Base-by-base conservation (phyloP, 225 moss, liverwort and hornwort genomes). In the Physcomitrellopsis africana region DNA sequence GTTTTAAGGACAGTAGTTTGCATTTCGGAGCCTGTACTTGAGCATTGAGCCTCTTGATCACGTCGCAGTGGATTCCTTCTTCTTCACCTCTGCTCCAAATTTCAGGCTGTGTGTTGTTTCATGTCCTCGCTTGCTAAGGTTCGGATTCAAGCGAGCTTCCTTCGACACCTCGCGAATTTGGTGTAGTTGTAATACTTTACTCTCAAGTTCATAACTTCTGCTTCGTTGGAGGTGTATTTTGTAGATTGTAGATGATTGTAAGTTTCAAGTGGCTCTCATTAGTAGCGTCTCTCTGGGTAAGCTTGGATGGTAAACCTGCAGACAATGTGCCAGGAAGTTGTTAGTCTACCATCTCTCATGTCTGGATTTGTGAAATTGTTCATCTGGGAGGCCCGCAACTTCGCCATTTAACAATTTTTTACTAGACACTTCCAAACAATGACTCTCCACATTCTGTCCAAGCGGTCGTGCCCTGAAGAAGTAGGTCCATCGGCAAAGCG, bases 351-450 rank as follows among this genome's bases (percentile, higher is more conserved):
- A 69, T 65, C 48, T 70, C 79, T 82, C 83, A 86, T 86, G 86
- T 86, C 86, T 75, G 83, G 86, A 65, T 86, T 86, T 51, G 86
- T 86, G 67, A 75, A 48, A 58, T 72, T 86, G 60, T 83, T 41
- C 68, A 81, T 78, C 44, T 86, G 86, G 86, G 86, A 86, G 72
- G 86, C 83, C 58, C 77, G 86, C 67, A 86, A 83, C 86, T 86
- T 86, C 60, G 83, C 86, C 65, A 86, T 83, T 76, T 86, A 67
- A 86, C 72, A 83, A 67, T 70, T 61, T n/a, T 11, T 2, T 20
- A 4, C 61, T 41, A 13, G 49, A 61, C 1, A 51, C 27, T 23
- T 14, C 18, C 18, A 49, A 54, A 57, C 53, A 58, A 86, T 82
- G 86, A 80, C 74, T 75, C 79, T 75, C 9, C 81, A 72, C 72